Percentiles rank a stretch among this genome's conserved stretches.
These are phyloP conservation scores for Gymnopilus junonius DNA, from an alignment of 768 basidiomycete genomes.

Conservation along the genomic window DNA sequence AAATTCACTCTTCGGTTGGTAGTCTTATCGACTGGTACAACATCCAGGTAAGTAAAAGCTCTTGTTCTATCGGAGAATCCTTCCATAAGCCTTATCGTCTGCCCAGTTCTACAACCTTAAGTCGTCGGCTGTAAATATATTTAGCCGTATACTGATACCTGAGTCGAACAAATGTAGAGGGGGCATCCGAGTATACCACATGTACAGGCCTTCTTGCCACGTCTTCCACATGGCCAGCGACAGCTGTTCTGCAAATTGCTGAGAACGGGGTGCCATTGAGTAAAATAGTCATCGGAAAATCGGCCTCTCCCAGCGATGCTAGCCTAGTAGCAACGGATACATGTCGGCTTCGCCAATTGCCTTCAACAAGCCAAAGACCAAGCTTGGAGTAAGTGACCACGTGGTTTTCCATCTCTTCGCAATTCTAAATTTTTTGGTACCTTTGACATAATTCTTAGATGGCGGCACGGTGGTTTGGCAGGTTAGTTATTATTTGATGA, in stretches of 20 bases:
- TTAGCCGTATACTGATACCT: conserved; percentile 10
- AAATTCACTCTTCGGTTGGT: conserved; percentile 56
- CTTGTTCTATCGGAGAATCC: neutral
- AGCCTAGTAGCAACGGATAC: conserved; percentile 57
- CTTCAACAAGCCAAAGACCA: conserved; percentile 58
- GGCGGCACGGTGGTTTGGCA: conserved; percentile 45
- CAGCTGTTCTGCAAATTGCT: conserved; percentile 63
- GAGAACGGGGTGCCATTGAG: conserved; percentile 57
- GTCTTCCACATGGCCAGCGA: conserved; percentile 67
- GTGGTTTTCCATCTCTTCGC: neutral
- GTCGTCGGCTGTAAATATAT: conserved; percentile 17
- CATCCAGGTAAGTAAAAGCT: conserved; percentile 43
- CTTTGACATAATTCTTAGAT: conserved; percentile 18
- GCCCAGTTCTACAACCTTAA: conserved; percentile 49
- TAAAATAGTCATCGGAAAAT: conserved; percentile 82
- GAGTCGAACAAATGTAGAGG: conserved; percentile 46
- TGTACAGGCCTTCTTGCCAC: conserved; percentile 60
- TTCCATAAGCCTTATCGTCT: conserved; percentile 7
- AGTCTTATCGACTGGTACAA: conserved; percentile 70
- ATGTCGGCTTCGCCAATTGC: conserved; percentile 61
- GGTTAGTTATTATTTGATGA: conserved; percentile 28
- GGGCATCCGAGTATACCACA: conserved; percentile 63
- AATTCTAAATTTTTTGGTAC: conserved; percentile 9
- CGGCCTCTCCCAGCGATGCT: conserved; percentile 54
- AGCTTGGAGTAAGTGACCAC: conserved; percentile 66